These are phyloP conservation scores for Candida nanaspora DNA, from an alignment of 805 yeast species.

Conservation along the genomic window DNA sequence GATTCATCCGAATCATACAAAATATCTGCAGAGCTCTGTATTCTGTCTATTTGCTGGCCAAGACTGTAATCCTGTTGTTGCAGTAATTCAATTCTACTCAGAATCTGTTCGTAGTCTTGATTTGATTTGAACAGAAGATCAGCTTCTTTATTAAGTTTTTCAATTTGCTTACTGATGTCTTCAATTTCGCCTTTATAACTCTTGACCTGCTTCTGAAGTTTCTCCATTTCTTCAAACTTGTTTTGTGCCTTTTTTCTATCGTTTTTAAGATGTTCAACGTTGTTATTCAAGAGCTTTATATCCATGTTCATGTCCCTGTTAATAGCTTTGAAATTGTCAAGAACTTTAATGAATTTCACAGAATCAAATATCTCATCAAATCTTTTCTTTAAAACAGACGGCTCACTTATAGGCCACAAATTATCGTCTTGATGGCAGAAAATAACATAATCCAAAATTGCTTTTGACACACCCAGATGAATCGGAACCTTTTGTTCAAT, in stretches of 20 bases:
- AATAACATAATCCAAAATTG: slow-evolving; percentile 84
- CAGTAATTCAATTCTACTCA: slow-evolving; percentile 56
- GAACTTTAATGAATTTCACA: slow-evolving; percentile 81
- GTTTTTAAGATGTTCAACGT: slow-evolving; percentile 65
- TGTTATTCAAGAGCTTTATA: slow-evolving; percentile 67
- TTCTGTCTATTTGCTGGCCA: slow-evolving; percentile 42
- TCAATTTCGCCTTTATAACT: slow-evolving; percentile 41
- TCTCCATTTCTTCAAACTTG: slow-evolving; percentile 39
- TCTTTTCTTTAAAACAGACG: slow-evolving; percentile 78
- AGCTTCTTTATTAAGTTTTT: slow-evolving; percentile 47
- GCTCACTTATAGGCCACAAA: slow-evolving; percentile 93
- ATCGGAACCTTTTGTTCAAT: slow-evolving; percentile 76
- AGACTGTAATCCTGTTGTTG: slow-evolving; percentile 39
- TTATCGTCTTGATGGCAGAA: slow-evolving; percentile 98
- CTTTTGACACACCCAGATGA: slow-evolving; percentile 79
- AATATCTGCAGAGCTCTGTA: slow-evolving; percentile 38
- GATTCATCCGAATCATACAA: slow-evolving; percentile 37
- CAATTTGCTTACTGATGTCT: slow-evolving; percentile 41
- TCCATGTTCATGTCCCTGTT: slow-evolving; percentile 74
- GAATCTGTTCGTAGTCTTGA: slow-evolving; percentile 70
- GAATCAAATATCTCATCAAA: slow-evolving; percentile 98
- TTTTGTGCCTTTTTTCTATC: slow-evolving; percentile 70
- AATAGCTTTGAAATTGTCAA: slow-evolving; percentile 69
- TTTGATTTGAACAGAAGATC: slow-evolving; percentile 64
- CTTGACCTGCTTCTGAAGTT: slow-evolving; percentile 37